These are phyloP conservation scores for Talaromyces sp. DNA, from an alignment of 2,329 filamentous ascomycete species.

Conservation along the genomic window DNA sequence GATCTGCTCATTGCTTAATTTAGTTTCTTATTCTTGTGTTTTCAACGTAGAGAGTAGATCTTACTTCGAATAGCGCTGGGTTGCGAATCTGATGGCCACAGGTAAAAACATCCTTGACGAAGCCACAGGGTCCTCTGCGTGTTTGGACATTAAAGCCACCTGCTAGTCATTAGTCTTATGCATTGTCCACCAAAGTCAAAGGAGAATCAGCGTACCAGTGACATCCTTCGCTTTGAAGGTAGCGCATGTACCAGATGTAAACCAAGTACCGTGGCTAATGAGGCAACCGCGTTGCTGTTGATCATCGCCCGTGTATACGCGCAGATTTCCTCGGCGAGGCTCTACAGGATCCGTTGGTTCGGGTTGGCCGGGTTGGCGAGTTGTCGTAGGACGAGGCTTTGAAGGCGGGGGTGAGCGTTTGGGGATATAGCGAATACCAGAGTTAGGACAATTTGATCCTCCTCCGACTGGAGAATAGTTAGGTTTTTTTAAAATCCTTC, in stretches of 20 bases:
- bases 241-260: slow-evolving; percentile 63
- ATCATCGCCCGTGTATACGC: slow-evolving; percentile 45
- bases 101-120: slow-evolving; percentile 52
- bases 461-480: slow-evolving; percentile 46
- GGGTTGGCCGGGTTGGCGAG: slow-evolving; percentile 29
- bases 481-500: not conserved
- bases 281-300: slow-evolving; percentile 56
- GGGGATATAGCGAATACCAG: slow-evolving; percentile 62
- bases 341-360: slow-evolving; percentile 43
- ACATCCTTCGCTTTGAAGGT: slow-evolving; percentile 44
- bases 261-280: slow-evolving; percentile 66
- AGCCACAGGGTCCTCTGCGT: slow-evolving; percentile 58
- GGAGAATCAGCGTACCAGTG: slow-evolving; percentile 27
- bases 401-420: slow-evolving; percentile 40
- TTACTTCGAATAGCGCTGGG: slow-evolving; percentile 33
- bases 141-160: slow-evolving; percentile 53
- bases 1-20: slow-evolving; percentile 21
- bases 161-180: slow-evolving; percentile 13
- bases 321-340: slow-evolving; percentile 59
- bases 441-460: slow-evolving; percentile 60
- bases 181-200: not conserved
- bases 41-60: not conserved
- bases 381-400: slow-evolving; percentile 35
- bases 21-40: not conserved
- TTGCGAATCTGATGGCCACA: slow-evolving; percentile 45